These are phyloP conservation scores for Boletus insuetus DNA, from an alignment of 768 basidiomycete species.

Conservation along the genomic window DNA sequence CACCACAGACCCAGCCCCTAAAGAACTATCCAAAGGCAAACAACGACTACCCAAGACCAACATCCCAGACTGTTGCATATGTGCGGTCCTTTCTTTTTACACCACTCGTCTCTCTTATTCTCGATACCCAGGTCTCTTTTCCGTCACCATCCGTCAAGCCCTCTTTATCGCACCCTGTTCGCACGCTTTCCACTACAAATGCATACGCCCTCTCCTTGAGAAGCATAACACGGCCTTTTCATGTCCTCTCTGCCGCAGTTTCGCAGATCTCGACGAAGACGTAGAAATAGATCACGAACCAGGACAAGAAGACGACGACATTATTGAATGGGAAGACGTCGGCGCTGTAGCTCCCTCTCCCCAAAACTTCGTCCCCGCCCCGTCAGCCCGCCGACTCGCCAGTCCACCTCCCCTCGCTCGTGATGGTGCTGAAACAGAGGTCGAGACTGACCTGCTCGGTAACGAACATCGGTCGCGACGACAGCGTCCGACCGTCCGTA, in stretches of 20 bases:
- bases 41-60: conserved; percentile 34
- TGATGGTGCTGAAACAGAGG: conserved; percentile 35
- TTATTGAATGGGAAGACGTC: conserved; percentile 21
- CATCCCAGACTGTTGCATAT: conserved; percentile 91
- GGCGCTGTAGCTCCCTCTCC: neutral
- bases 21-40: conserved; percentile 21
- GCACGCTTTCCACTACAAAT: conserved; percentile 96
- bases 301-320: conserved; percentile 29
- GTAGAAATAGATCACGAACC: conserved; percentile 67
- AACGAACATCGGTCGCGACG: conserved; percentile 14
- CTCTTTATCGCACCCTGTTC: conserved; percentile 98
- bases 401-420: conserved; percentile 24
- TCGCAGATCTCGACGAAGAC: conserved; percentile 93
- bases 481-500: conserved; percentile 25
- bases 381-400: conserved; percentile 13
- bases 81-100: conserved; percentile 42
- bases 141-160: conserved; percentile 90
- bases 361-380: neutral
- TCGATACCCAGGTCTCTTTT: conserved; percentile 55
- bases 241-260: conserved; percentile 93
- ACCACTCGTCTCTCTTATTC: neutral
- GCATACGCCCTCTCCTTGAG: conserved; percentile 87
- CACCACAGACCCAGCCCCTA: conserved; percentile 24
- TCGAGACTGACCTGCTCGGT: conserved; percentile 26
- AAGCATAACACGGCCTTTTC: conserved; percentile 91